Evolutionary conservation across 305 asterid species (phyloP).

Genomic region (Solanum hybrid): DNA sequence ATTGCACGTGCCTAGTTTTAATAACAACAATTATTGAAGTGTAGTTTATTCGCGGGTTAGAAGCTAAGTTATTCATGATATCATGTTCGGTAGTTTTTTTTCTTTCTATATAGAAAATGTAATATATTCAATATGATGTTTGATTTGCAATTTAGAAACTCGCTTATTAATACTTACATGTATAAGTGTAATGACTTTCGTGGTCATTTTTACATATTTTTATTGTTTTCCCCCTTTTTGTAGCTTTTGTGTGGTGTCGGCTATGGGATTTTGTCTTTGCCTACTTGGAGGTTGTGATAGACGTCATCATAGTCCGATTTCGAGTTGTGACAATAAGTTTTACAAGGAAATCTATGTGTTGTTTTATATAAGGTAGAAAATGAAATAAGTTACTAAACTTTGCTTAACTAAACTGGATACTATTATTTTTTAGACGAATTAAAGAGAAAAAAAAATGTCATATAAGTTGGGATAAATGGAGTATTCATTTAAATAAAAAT

Average conservation of each 20-base stretch:
- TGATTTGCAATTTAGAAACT: neutral
- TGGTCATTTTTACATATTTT: too few relatives aligned
- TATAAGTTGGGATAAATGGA: neutral
- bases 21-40: neutral
- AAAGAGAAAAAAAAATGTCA: neutral
- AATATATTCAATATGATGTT: neutral
- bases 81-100: neutral
- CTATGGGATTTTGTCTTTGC: neutral
- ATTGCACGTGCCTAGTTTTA: neutral
- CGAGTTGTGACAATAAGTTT: neutral
- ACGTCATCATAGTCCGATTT: neutral
- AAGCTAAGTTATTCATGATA: neutral
- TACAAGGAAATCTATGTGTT: neutral
- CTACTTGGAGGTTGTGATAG: neutral
- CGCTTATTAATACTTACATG: neutral
- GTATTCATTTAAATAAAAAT: neutral
- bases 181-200: neutral
- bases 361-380: neutral
- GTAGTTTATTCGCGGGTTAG: neutral
- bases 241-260: neutral
- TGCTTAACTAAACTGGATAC: neutral
- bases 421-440: accelerated
- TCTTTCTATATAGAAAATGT: neutral
- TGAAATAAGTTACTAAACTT: neutral
- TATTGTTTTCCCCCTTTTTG: neutral